Base-by-base conservation (phyloP, 768 basidiomycete genomes). In the Mycena venus region DNA sequence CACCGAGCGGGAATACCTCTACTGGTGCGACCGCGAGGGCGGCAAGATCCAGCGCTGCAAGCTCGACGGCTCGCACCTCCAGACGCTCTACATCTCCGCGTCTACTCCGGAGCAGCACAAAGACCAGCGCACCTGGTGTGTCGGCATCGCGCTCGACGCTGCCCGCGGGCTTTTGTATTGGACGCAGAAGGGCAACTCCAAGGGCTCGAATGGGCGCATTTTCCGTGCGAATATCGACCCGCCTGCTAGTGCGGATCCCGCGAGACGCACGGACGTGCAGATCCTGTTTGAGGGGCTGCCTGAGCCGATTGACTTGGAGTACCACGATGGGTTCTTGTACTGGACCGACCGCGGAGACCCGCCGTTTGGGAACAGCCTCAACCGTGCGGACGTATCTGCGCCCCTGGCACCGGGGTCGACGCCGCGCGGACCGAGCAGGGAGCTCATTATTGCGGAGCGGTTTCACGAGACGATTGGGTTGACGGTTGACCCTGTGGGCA, bases 1-100 rank as follows among this genome's bases (percentile, higher is more conserved):
- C 60, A 34, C 59, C 4, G 17, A 53, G 14, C 6, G 29, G 23
- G 75, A 77, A 53, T 32, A 55, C 9, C 66, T 77, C 9, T 76
- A 76, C 56, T 76, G 75, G 75, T 68, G 67, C 61, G 75, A 76
- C 65, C 72, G 75, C 64, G 72, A 77, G 27, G 72, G 75, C 58
- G 69, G 72, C 27, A 63, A 65, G 23, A 68, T 77, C 36, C 63
- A 67, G 65, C 68, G 75, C 36, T 73, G 75, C 69, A 38, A 49
- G 23, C 72, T 77, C 47, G 75, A 77, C 51, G 75, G 75, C 17
- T 63, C 68, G 9, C 17, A 63, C 0, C 59, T 77, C 11, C 32
- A 77, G 47, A 74, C 73, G 56, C 64, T 77, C 19, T 73, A 73
- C 53, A 40, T 58, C 15, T 70, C 75, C 61, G 69, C 69, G 3